These are phyloP conservation scores for Chlamydomonas schloesseri DNA, from an alignment of 139 green algal genomes.

Conservation along the genomic window DNA sequence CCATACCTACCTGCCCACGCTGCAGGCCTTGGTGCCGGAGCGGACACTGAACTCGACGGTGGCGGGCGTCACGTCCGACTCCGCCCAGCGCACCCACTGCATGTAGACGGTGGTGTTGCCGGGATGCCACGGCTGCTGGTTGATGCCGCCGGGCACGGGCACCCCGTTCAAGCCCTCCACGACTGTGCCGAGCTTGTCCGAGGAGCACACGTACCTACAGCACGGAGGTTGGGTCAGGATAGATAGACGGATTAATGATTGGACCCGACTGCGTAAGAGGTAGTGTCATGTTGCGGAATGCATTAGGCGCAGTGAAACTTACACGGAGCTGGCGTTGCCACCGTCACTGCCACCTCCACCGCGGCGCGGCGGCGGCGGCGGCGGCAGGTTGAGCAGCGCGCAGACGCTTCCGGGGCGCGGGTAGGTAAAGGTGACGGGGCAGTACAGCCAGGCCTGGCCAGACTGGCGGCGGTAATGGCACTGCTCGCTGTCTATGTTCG, in stretches of 20 bases:
- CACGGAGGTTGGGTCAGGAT: too few species aligned
- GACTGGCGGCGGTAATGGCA: background rate
- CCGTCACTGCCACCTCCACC: background rate
- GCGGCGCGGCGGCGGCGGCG: background rate
- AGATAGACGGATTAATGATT: too few species aligned
- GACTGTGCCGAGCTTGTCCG: background rate
- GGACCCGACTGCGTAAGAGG: too few species aligned
- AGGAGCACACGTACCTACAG: too few species aligned
- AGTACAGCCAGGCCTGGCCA: background rate
- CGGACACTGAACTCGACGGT: background rate
- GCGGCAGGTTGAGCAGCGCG: background rate
- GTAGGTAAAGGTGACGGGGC: background rate
- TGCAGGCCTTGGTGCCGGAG: background rate
- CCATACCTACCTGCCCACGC: too few species aligned
- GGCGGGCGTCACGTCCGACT: background rate
- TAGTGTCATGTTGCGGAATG: too few species aligned
- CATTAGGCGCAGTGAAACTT: too few species aligned
- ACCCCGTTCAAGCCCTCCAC: background rate
- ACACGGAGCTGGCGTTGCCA: too few species aligned
- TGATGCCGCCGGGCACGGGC: background rate
- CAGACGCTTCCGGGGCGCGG: background rate
- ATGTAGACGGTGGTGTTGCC: background rate
- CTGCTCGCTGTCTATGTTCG: background rate
- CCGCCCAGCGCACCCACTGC: conserved; percentile 1
- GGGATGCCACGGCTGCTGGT: background rate